Evolutionary conservation across 2,329 filamentous ascomycete species (phyloP), one percentile per base, ranked within the genome.

Genomic region (Trichophyton schoenleinii): DNA sequence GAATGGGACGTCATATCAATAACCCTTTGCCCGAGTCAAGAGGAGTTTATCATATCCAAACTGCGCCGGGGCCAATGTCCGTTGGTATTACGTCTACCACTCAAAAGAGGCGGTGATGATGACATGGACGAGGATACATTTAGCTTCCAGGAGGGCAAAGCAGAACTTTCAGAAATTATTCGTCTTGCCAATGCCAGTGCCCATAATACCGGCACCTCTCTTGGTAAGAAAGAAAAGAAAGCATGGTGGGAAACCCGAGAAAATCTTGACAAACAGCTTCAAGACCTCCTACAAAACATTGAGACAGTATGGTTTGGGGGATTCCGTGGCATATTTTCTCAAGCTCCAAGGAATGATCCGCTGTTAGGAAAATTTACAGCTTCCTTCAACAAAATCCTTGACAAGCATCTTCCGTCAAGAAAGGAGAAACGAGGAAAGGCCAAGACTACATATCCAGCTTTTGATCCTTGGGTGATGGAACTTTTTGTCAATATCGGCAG

Each of bases 241-340:
- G 85, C 86, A 55, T 99, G 94, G 94, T 99, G 94, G 91, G 83
- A 82, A 3, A 87, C 91, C 70, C 84, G 95, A 13, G 87, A 94
- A 72, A 82, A 81, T 2, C 79, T 99, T 15, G 94, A 99, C 70
- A 76, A 77, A 36, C 85, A 89, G 8, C 79, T 99, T 25, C 85
- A 84, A 64, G 86, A 88, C 58, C 81, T 99, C 8, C 79, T 99
- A 1, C 80, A 85, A 60, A 95, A 90, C 63, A 87, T 99, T 44
- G 92, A 99, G 73, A 87, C 88, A 64, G 86, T 94, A 22, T 99
- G 94, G 94, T 83, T 99, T 3, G 91, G 92, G 57, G 94, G 94
- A 0, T 99, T 99, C 80, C 87, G 86, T 62, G 91, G 92, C 15
- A 87, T 99, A n/a, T 92, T 99, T 70, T 91, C 90, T 0, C 87